These are phyloP conservation scores for Elongisporangium anandrum DNA, from an alignment of 352 stramenopile species.

Conservation along the genomic window DNA sequence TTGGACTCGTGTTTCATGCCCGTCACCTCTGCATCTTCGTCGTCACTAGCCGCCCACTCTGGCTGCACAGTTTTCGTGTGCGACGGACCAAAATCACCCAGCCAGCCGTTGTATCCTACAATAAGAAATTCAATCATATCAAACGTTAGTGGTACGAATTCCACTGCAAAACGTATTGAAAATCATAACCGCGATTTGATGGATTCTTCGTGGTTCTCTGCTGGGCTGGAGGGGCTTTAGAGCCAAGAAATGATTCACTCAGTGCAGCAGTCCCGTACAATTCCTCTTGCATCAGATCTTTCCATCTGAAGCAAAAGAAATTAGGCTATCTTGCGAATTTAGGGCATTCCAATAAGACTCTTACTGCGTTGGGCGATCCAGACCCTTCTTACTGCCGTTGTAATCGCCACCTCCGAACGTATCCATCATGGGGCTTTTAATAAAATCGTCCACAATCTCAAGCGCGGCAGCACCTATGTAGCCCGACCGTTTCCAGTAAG, in stretches of 20 bases:
- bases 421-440: conserved; percentile 71
- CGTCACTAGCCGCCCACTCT: conserved; percentile 31
- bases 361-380: neutral
- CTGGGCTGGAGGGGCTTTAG: conserved; percentile 20
- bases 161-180: no score
- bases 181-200: neutral
- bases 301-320: neutral
- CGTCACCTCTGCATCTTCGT: conserved; percentile 7
- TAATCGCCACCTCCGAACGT: conserved; percentile 28
- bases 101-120: conserved; percentile 65
- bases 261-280: conserved; percentile 46
- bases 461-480: conserved; percentile 56
- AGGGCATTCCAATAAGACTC: neutral
- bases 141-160: no score
- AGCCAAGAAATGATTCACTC: conserved; percentile 49
- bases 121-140: no score
- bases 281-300: conserved; percentile 54
- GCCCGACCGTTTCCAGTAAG: neutral
- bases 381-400: neutral
- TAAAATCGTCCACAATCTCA: conserved; percentile 82
- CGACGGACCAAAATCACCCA: conserved; percentile 66
- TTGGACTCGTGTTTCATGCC: neutral
- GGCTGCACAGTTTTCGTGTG: conserved; percentile 70
- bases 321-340: neutral
- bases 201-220: conserved; percentile 13